Conservation (phyloP, 1,284 basidiomycete species). For the Sporisorium exsertum region DNA sequence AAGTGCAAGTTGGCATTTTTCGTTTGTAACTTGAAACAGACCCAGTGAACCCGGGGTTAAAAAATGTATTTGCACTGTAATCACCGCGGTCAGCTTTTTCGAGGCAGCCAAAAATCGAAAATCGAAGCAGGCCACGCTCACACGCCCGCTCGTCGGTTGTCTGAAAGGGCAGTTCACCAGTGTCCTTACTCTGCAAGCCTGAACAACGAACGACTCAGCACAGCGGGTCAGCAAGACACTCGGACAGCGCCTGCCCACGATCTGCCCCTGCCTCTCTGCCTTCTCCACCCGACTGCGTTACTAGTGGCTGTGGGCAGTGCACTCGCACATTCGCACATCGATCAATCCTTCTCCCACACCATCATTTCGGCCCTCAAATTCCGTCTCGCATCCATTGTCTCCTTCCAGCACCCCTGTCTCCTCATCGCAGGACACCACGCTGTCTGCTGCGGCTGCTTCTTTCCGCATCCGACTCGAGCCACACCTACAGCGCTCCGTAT, state of each 20-base stretch:
- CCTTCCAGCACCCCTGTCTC: not conserved
- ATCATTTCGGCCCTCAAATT: not conserved
- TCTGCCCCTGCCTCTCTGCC: not conserved
- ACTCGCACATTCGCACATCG: constrained; percentile 1
- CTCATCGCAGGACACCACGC: not conserved
- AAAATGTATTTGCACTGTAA: constrained; percentile 9
- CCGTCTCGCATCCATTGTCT: not conserved
- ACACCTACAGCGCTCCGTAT: constrained; percentile 2
- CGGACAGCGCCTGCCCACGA: not conserved
- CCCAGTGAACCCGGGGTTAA: constrained; percentile 5
- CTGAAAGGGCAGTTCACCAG: not conserved
- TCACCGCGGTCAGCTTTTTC: constrained; percentile 1
- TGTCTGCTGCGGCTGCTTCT: constrained; percentile 3
- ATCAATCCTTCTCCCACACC: not conserved
- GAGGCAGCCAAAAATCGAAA: not conserved
- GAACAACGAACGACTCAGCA: constrained; percentile 9
- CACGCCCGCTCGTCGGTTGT: not conserved
- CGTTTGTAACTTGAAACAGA: not conserved
- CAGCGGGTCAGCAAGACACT: constrained; percentile 1
- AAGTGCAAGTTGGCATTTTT: not conserved
- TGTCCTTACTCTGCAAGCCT: not conserved
- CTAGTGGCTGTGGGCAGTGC: constrained; percentile 7
- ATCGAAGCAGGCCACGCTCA: not conserved
- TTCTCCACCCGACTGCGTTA: constrained; percentile 23
- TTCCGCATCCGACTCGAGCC: not conserved